Conservation (phyloP, 306 rosid genomes). For the Bauhinia variegata region DNA sequence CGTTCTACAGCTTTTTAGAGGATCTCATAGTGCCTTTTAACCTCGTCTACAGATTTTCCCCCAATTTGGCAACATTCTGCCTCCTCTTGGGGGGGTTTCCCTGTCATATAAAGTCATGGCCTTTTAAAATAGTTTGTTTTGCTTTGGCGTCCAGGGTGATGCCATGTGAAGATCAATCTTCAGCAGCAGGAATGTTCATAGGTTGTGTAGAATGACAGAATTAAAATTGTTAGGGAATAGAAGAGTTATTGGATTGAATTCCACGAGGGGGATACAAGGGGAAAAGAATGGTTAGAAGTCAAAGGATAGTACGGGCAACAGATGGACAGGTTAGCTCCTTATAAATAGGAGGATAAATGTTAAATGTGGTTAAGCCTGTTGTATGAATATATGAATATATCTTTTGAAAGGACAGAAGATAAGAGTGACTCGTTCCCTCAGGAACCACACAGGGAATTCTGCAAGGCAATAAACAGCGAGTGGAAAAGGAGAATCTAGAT, state of each 20-base stretch:
- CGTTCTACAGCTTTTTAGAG: slow-evolving; percentile 57
- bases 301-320: slow-evolving; percentile 37
- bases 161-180: slow-evolving; percentile 43
- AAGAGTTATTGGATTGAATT: slow-evolving; percentile 17
- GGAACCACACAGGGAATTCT: slow-evolving; percentile 46
- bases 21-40: slow-evolving; percentile 65
- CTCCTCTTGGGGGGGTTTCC: slow-evolving; percentile 63
- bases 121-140: slow-evolving; percentile 56
- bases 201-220: background rate
- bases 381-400: slow-evolving; percentile 65
- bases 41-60: slow-evolving; percentile 61
- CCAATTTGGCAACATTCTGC: slow-evolving; percentile 59
- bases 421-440: slow-evolving; percentile 54
- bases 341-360: slow-evolving; percentile 50
- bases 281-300: slow-evolving; percentile 24
- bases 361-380: slow-evolving; percentile 50
- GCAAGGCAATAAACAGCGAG: background rate
- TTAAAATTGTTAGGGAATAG: background rate
- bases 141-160: slow-evolving; percentile 56
- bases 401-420: slow-evolving; percentile 49
- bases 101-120: slow-evolving; percentile 57
- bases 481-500: no score
- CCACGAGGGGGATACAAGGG: background rate
- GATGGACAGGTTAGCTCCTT: slow-evolving; percentile 42
- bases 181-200: background rate